Evolutionary conservation across 129 eudicot genomes (phyloP).

Genomic region (Flaveria bidentis): DNA sequence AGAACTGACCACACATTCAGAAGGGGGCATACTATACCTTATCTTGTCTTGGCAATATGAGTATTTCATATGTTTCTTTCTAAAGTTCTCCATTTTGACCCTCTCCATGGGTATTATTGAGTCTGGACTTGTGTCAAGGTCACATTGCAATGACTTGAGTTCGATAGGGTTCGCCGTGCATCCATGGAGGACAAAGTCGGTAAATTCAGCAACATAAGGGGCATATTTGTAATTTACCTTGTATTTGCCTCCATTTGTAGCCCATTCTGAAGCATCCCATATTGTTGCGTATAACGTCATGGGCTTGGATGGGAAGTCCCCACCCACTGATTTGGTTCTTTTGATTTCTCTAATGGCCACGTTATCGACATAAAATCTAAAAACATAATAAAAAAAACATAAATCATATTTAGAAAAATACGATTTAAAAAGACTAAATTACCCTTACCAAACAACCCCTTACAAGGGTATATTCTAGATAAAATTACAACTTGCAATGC

Average conservation of each 20-base stretch:
- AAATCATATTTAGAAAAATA: background rate
- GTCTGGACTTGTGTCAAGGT: conserved; percentile 24
- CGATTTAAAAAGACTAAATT: background rate
- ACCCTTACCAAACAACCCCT: background rate
- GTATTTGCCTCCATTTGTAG: conserved; percentile 90
- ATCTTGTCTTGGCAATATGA: conserved; percentile 75
- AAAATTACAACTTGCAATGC: background rate
- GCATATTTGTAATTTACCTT: conserved; percentile 85
- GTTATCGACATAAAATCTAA: conserved; percentile 82
- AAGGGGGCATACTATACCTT: conserved; percentile 58
- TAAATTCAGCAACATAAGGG: conserved; percentile 76
- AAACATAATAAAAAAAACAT: background rate
- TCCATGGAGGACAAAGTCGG: conserved; percentile 83
- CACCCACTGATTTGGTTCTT: conserved; percentile 70
- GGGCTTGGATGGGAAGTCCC: conserved; percentile 94
- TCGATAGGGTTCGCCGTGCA: conserved; percentile 81
- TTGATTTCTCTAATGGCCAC: conserved; percentile 78
- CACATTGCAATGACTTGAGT: conserved; percentile 44
- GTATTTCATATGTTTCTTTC: conserved; percentile 77
- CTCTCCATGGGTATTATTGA: conserved; percentile 47
- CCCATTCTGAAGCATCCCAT: conserved; percentile 97
- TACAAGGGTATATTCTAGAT: background rate
- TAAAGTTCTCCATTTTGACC: conserved; percentile 58
- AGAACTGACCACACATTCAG: conserved; percentile 63
- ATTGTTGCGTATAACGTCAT: conserved; percentile 85